phyloP scores from a whole-genome alignment of 2,329 filamentous ascomycete species.

The Coniella lustricola region DNA sequence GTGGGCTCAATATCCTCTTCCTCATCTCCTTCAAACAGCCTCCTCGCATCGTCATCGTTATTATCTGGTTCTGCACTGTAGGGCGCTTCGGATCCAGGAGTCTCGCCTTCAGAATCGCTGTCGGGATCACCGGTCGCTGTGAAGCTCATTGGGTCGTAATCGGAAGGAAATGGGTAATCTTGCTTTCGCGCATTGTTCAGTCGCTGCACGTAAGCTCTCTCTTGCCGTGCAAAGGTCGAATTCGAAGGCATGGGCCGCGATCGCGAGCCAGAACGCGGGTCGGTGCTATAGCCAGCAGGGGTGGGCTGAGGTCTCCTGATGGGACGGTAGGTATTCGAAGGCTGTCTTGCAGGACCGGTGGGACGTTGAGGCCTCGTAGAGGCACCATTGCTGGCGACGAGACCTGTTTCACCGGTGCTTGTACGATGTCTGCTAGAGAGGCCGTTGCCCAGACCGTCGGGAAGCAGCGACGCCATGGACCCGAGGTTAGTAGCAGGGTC shows the following conservation, averaged over 20 bases:
- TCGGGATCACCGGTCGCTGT: conserved; percentile 47
- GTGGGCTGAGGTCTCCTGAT: conserved; percentile 43
- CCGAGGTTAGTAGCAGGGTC: conserved; percentile 33
- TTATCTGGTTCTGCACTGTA: conserved; percentile 47
- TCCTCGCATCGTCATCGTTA: conserved; percentile 86
- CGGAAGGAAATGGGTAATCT: conserved; percentile 64
- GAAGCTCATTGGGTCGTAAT: conserved; percentile 14
- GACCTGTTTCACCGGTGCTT: conserved; percentile 22
- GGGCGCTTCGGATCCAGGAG: conserved; percentile 74
- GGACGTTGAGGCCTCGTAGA: conserved; percentile 55
- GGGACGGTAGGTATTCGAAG: conserved; percentile 73
- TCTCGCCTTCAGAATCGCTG: conserved; percentile 85
- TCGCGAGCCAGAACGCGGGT: conserved; percentile 44
- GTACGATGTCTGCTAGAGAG: conserved; percentile 33
- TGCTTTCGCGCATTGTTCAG: conserved; percentile 49
- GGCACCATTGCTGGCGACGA: conserved; percentile 26
- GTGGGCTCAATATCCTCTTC: conserved; percentile 85
- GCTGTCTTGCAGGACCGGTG: conserved; percentile 61
- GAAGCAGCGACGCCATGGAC: conserved; percentile 36
- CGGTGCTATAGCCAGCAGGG: conserved; percentile 26
- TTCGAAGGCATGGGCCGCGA: conserved; percentile 41
- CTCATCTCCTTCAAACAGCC: conserved; percentile 70
- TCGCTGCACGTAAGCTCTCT: conserved; percentile 90
- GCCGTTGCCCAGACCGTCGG: conserved; percentile 36
- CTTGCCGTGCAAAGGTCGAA: conserved; percentile 63